phyloP scores from a whole-genome alignment of 2,329 filamentous ascomycete genomes.

The Fusarium musae region DNA sequence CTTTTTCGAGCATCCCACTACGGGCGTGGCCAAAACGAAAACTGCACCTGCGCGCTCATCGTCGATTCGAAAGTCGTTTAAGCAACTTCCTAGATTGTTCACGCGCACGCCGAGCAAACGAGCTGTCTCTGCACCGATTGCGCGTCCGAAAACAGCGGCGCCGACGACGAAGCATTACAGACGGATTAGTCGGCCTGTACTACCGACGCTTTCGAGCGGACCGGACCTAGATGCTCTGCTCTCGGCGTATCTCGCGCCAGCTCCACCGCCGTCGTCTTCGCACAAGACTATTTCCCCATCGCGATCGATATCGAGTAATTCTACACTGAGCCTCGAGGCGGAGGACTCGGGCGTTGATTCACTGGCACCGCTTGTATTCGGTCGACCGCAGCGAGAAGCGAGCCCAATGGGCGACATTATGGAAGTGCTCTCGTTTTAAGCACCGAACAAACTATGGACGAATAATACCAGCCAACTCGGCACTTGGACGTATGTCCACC shows the following conservation, averaged over 20 bases:
- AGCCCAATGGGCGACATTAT: conserved; percentile 38
- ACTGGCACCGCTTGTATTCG: conserved; percentile 35
- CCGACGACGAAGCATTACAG: conserved; percentile 31
- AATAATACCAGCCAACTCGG: conserved; percentile 2
- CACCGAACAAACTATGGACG: not conserved
- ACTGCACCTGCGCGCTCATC: conserved; percentile 20
- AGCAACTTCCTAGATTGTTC: conserved; percentile 31
- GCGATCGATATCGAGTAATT: conserved; percentile 37
- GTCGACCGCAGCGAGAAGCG: conserved; percentile 27
- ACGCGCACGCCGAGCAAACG: conserved; percentile 36
- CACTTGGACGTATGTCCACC: not conserved
- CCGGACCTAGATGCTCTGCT: conserved; percentile 33
- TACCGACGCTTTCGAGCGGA: conserved; percentile 27
- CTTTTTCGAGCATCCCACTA: conserved; percentile 25
- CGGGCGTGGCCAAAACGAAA: conserved; percentile 5
- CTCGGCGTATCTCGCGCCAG: conserved; percentile 34
- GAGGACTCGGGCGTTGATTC: conserved; percentile 29
- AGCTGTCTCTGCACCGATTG: conserved; percentile 15
- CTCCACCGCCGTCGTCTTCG: conserved; percentile 8
- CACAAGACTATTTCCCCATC: conserved; percentile 30
- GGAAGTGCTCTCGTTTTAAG: conserved; percentile 33
- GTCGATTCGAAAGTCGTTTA: conserved; percentile 34
- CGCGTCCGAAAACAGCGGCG: conserved; percentile 32
- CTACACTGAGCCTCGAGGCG: conserved; percentile 33
- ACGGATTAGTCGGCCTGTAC: conserved; percentile 37